A percentile compares a stretch with the other conserved stretches of the same genome.
Conservation (phyloP, 23 red algal species). For the Gracilaria domingensis region DNA sequence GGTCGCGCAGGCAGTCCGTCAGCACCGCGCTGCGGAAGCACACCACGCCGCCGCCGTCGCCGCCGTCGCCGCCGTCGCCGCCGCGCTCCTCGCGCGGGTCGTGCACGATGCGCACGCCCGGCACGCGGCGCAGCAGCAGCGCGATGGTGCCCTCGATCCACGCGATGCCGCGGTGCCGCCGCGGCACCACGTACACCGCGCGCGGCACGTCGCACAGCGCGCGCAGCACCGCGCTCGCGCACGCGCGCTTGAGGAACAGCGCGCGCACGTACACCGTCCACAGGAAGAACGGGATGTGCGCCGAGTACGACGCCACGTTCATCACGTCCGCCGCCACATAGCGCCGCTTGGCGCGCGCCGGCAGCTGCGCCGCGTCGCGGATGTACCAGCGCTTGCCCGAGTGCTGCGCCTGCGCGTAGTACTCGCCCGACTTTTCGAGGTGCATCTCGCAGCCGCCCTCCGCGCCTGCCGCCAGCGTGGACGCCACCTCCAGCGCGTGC, state of each 20-base stretch:
- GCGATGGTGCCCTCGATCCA: neutral
- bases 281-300: conserved; percentile 3
- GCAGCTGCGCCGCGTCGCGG: neutral
- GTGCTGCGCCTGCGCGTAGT: neutral
- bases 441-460: neutral
- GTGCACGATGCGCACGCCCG: neutral
- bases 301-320: conserved; percentile 16
- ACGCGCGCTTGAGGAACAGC: neutral
- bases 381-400: neutral
- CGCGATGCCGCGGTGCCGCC: neutral
- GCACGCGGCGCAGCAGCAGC: neutral
- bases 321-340: neutral
- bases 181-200: neutral
- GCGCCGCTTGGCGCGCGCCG: neutral
- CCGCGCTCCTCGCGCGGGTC: neutral
- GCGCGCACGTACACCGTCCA: conserved; percentile 11
- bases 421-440: neutral
- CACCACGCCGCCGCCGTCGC: neutral
- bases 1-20: neutral
- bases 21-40: neutral
- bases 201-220: neutral
- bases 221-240: neutral
- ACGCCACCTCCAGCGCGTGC: neutral
- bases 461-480: neutral
- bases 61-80: neutral